Base-by-base conservation (phyloP, 176 grass and related monocot genomes). In the Sorghum bicolor region DNA sequence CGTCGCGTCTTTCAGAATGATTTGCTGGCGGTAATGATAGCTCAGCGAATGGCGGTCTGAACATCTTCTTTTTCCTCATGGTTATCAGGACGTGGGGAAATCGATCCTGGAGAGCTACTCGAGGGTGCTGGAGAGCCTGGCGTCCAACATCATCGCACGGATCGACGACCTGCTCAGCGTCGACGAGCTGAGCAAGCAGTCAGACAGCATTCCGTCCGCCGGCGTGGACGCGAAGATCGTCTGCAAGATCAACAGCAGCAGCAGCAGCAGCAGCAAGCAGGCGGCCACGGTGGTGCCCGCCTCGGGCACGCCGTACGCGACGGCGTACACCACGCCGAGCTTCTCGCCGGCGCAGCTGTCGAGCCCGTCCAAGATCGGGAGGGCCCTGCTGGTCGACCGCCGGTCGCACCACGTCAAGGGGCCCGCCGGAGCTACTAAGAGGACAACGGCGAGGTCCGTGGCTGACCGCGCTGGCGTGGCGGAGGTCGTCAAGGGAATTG, bases 81-180 rank as follows among this genome's bases (percentile, higher is more conserved):
- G 47, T 87, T 6, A 68, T 70, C 85, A 95, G 93, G 93, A 95
- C 62, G 83, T 95, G 47, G 93, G 93, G 17, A 92, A 95, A 39
- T 90, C 90, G 63, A 95, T 95, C 41, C 75, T 95, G 25, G 93
- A 95, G 76, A 88, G 93, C 83, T 95, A 95, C 72, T 95, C 93
- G 22, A 87, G 93, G 76, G 93, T 95, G 1, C 50, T 95, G 66
- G 93, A 95, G 90, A 95, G 93, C 90, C 85, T 95, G 58, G 93
- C 93, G 0, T 95, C 86, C 19, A 95, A 90, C 87, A 92, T 95
- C 26, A 84, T 90, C 31, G 90, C 90, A 6, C 85, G 90, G 33
- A 92, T 95, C 70, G 90, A 95, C 69, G 93, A 95, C 74, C 83
- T 95, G 32, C 87, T 92, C 39, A 86, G 70, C 37, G 88, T 82